Conservation (phyloP, 306 rosid species). For the Lithocarpus polystachyus region DNA sequence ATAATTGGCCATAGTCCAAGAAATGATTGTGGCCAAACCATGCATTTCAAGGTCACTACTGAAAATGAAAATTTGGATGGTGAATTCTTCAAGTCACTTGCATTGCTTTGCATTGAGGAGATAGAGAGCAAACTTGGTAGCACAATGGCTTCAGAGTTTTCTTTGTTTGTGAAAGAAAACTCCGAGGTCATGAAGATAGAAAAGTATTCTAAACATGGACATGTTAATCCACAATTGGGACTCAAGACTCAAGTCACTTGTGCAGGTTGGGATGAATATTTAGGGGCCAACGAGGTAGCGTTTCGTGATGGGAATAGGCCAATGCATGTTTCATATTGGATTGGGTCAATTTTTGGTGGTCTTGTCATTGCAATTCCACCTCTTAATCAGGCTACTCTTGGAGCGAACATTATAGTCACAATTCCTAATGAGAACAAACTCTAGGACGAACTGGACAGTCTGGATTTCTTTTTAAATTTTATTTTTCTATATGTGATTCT, state of each 20-base stretch:
- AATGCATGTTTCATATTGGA: too few species aligned
- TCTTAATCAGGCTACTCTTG: too few species aligned
- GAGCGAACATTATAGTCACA: too few species aligned
- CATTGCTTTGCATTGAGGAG: conserved; percentile 43
- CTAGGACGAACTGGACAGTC: too few species aligned
- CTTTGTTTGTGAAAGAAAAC: conserved; percentile 26
- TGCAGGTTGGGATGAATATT: too few species aligned
- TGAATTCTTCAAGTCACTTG: conserved; percentile 15
- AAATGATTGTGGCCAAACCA: conserved; percentile 22
- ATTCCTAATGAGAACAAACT: too few species aligned
- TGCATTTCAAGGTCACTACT: conserved; percentile 29
- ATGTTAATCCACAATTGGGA: background rate
- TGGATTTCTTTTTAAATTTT: too few species aligned
- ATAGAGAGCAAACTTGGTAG: conserved; percentile 27
- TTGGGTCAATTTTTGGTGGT: too few species aligned
- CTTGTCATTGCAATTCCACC: too few species aligned
- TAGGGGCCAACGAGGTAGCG: too few species aligned
- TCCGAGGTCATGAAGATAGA: conserved; percentile 22
- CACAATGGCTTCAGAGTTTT: conserved; percentile 20
- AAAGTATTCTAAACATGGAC: conserved; percentile 13
- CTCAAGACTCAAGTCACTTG: background rate
- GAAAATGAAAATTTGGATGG: background rate
- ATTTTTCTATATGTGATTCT: too few species aligned
- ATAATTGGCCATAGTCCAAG: conserved; percentile 21
- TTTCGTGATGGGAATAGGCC: background rate